These are phyloP conservation scores for Saccharomycopsis fermentans DNA, from an alignment of 805 yeast species.

Conservation along the genomic window DNA sequence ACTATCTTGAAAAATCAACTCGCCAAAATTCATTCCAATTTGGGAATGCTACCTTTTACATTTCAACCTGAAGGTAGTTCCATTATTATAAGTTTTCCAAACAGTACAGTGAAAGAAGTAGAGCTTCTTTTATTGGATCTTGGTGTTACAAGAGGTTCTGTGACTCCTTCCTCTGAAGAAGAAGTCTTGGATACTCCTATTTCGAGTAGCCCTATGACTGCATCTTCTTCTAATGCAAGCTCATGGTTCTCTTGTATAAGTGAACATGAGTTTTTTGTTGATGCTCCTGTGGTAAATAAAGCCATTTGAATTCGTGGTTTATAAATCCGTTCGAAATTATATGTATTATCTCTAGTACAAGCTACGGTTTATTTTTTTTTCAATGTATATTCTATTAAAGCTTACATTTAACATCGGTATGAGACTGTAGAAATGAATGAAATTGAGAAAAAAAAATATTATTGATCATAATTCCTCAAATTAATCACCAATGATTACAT, in stretches of 20 bases:
- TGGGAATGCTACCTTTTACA: background rate
- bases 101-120: background rate
- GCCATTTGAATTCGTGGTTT: too few relatives aligned
- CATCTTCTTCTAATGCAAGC: background rate
- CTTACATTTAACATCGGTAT: too few relatives aligned
- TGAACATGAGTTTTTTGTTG: background rate
- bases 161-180: background rate
- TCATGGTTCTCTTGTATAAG: background rate
- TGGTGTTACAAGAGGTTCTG: background rate
- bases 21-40: background rate
- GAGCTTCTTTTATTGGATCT: background rate
- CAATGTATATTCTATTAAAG: too few relatives aligned
- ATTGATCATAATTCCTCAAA: too few relatives aligned
- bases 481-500: too few relatives aligned
- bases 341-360: too few relatives aligned
- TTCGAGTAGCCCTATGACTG: background rate
- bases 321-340: too few relatives aligned
- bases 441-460: too few relatives aligned
- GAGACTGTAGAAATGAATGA: too few relatives aligned
- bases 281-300: background rate
- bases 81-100: background rate
- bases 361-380: too few relatives aligned
- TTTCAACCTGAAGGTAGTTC: background rate
- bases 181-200: background rate
- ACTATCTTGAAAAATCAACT: background rate